Base-by-base conservation (phyloP, 768 basidiomycete genomes). In the Coprinopsis cinerea region DNA sequence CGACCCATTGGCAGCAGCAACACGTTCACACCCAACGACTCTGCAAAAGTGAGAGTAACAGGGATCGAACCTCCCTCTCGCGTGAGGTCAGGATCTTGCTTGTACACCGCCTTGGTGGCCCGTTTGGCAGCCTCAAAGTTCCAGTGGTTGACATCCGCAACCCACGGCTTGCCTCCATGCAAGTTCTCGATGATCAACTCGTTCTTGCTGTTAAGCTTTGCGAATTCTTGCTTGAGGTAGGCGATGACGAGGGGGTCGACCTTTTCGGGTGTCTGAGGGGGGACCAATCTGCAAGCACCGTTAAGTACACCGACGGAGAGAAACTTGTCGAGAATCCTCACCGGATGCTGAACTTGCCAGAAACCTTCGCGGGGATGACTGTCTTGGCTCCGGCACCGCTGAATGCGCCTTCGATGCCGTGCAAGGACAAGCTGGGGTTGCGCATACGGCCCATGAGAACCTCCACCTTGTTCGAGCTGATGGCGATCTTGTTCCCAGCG, bases 351-450 rank as follows among this genome's bases (percentile, higher is more conserved):
- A 96, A 98, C 68, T 96, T 96, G 37, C 93, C 93, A 28, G 78
- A 65, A 9, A 88, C 90, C 52, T 83, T 83, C 26, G 92, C 91
- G 0, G 94, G 94, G 51, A 97, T 98, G 60, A 97, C 94, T 0
- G 94, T 97, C 79, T 92, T 92, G 17, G 77, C 80, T 2, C 90
- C 91, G 0, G 79, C 75, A 0, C 80, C 82, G 48, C 79, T 89
- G 73, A 94, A 96, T 1, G 93, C 95, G 43, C 94, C 93, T 67
- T 96, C 90, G 59, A 98, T 94, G 10, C 95, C 95, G 63, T 98
- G 94, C 22, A 98, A 69, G 2, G 91, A 93, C 53, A 98, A 76
- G 51, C 85, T 87, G 1, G 94, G 89, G 57, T 79, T 73, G 27
- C 92, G 81, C 94, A 97, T 97, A 57, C 92, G 82, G 32, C 88